These are phyloP conservation scores for Claviceps sp. DNA, from an alignment of 2,329 filamentous ascomycete genomes.

Conservation along the genomic window DNA sequence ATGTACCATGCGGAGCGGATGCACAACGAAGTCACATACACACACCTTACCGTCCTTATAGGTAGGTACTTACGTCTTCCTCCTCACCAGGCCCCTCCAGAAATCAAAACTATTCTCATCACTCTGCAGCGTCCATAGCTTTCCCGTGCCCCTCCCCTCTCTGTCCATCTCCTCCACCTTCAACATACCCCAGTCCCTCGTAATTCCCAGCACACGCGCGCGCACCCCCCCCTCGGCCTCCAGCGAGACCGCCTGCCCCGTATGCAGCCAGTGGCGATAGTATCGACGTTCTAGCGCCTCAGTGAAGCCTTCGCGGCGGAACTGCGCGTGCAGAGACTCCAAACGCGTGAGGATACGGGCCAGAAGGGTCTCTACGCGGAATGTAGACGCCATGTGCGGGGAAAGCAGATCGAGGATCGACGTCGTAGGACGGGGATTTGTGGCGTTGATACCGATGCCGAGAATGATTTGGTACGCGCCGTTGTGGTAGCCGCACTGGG, in stretches of 20 bases:
- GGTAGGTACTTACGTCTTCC: conserved; percentile 45
- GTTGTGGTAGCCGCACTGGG: conserved; percentile 70
- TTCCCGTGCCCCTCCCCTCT: conserved; percentile 62
- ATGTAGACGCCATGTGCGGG: conserved; percentile 29
- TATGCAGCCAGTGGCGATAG: conserved; percentile 78
- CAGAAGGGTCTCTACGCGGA: conserved; percentile 67
- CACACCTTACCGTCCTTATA: neutral
- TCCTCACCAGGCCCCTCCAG: conserved; percentile 73
- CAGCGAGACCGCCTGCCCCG: conserved; percentile 55
- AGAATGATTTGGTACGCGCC: conserved; percentile 73
- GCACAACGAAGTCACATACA: neutral
- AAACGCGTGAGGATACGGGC: conserved; percentile 68
- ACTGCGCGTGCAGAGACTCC: conserved; percentile 63
- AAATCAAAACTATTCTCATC: conserved; percentile 99
- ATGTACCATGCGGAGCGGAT: neutral
- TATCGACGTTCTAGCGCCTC: conserved; percentile 60
- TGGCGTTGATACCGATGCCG: conserved; percentile 76
- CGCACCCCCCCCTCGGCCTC: conserved; percentile 65
- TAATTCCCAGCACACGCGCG: conserved; percentile 76
- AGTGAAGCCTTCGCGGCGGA: conserved; percentile 64
- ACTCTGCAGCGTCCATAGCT: conserved; percentile 73
- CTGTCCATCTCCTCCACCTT: conserved; percentile 69
- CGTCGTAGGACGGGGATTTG: conserved; percentile 74
- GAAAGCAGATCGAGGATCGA: conserved; percentile 65
- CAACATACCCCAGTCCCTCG: conserved; percentile 79